Evolutionary conservation across 352 stramenopile species (phyloP), one percentile per base, ranked within the genome.

Genomic region (Globisporangium cederbergense): DNA sequence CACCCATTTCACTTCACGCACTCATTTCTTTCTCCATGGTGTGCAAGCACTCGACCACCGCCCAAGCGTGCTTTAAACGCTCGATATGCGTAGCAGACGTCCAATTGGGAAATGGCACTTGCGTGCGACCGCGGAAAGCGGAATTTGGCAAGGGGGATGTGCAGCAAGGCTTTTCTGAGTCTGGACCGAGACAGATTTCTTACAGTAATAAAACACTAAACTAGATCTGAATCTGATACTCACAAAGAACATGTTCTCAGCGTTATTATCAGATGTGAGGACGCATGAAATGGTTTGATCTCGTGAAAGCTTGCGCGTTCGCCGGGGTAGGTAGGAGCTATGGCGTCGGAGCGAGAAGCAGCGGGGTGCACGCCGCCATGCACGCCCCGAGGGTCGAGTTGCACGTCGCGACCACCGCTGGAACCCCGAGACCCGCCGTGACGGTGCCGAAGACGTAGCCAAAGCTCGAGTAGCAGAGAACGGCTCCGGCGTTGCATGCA

Each of bases 391-490:
- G 65, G 3, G 68, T 67, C 0, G 32, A 30, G 32, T 78, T 87
- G 60, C 76, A 83, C 13, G 47, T 52, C 0, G 71, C 28, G 0
- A 81, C 25, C 1, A 63, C 53, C 0, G 62, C 56, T 0, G 46
- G 5, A 0, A 66, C 57, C 1, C 49, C 74, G 16, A 64, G 2
- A 0, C 71, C 74, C 3, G 51, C 69, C 5, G 68, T 72, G 10
- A 84, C 55, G 0, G 72, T 74, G 13, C 78, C 78, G 30, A 83
- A 87, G n/a, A 74, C 45, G 11, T 30, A 60, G 6, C 74, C 75
- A 5, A 68, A 69, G 34, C 64, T 58, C 4, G 64, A 42, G 46
- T 87, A 83, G 40, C 76, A 87, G 13, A 67, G 47, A 10, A 76
- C 76, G 4, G 54, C 72, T n/a, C 72, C 20, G 0, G 70, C 60